A percentile compares a stretch with the other conserved stretches of the same genome.
Conservation (phyloP, 1,139 yeast genomes). For the Debaryomycetaceae sp. region DNA sequence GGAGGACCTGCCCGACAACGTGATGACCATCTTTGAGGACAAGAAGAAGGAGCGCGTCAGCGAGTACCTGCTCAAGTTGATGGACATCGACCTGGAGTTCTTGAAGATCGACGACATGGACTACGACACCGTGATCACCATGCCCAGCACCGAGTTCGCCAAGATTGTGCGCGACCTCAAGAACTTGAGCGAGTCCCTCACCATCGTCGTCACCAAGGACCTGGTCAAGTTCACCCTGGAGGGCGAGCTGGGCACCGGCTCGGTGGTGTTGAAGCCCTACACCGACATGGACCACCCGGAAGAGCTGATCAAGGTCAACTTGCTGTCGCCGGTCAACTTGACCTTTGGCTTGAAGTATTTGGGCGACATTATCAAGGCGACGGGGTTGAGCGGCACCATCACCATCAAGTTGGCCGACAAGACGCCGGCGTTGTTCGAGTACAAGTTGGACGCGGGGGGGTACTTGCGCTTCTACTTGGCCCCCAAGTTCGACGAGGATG, state of each 20-base stretch:
- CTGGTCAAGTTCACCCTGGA: slow-evolving; percentile 86
- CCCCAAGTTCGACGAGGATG: slow-evolving; percentile 93
- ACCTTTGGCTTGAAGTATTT: slow-evolving; percentile 91
- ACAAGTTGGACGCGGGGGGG: slow-evolving; percentile 82
- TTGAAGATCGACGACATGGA: slow-evolving; percentile 93
- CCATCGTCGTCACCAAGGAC: slow-evolving; percentile 84
- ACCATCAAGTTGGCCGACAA: slow-evolving; percentile 85
- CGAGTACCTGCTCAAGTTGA: slow-evolving; percentile 85
- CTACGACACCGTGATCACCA: slow-evolving; percentile 76
- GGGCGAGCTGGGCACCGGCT: slow-evolving; percentile 91
- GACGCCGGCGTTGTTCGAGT: slow-evolving; percentile 93
- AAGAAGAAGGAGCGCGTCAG: slow-evolving; percentile 85
- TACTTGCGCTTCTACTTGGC: slow-evolving; percentile 94
- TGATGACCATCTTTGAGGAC: slow-evolving; percentile 85
- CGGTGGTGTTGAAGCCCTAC: slow-evolving; percentile 79
- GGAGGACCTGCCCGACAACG: slow-evolving; percentile 83
- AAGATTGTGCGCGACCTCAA: slow-evolving; percentile 86
- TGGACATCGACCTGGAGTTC: slow-evolving; percentile 96
- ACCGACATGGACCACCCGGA: slow-evolving; percentile 79
- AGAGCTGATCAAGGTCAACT: slow-evolving; percentile 66
- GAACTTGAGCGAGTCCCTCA: slow-evolving; percentile 81
- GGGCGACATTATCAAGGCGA: slow-evolving; percentile 87
- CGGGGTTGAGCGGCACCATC: slow-evolving; percentile 70
- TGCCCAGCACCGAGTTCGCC: slow-evolving; percentile 87
- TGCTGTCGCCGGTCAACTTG: slow-evolving; percentile 83